phyloP scores from a whole-genome alignment of 148 eudicot genomes.

The Simmondsia chinensis region DNA sequence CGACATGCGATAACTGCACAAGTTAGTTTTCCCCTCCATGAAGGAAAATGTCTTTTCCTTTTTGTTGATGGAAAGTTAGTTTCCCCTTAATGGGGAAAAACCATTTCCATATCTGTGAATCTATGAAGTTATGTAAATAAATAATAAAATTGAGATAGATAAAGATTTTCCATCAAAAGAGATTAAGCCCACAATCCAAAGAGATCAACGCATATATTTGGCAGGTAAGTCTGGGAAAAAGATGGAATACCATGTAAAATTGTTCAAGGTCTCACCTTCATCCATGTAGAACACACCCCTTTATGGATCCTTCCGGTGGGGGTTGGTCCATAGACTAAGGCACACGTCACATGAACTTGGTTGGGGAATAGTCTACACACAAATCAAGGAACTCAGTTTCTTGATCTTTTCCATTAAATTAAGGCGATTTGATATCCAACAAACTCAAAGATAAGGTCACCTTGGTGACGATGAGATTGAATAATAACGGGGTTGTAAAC shows the following conservation, averaged over 20 bases:
- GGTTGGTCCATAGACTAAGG: constrained; percentile 65
- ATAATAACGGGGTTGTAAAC: constrained; percentile 78
- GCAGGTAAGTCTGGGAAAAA: too few species aligned
- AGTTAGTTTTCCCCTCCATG: too few species aligned
- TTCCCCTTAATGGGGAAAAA: too few species aligned
- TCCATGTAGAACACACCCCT: constrained; percentile 93
- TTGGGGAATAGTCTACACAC: constrained; percentile 42
- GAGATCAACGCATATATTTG: too few species aligned
- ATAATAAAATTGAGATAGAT: too few species aligned
- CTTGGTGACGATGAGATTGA: constrained; percentile 89
- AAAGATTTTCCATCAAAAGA: too few species aligned
- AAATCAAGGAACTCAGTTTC: constrained; percentile 1
- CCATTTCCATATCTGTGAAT: too few species aligned
- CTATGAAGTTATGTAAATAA: too few species aligned
- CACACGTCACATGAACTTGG: constrained; percentile 75
- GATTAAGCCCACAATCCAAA: not conserved
- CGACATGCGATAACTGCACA: too few species aligned
- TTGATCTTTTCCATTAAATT: not conserved
- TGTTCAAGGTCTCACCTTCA: constrained; percentile 47
- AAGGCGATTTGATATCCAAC: not conserved
- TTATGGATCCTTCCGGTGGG: constrained; percentile 78
- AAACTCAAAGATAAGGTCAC: constrained; percentile 16
- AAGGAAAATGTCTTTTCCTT: too few species aligned
- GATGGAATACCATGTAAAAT: not conserved
- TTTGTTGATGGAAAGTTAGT: too few species aligned